Evolutionary conservation across 805 yeast genomes (phyloP), one percentile per base, ranked within the genome.

Genomic region (Dipodascus geniculatus): DNA sequence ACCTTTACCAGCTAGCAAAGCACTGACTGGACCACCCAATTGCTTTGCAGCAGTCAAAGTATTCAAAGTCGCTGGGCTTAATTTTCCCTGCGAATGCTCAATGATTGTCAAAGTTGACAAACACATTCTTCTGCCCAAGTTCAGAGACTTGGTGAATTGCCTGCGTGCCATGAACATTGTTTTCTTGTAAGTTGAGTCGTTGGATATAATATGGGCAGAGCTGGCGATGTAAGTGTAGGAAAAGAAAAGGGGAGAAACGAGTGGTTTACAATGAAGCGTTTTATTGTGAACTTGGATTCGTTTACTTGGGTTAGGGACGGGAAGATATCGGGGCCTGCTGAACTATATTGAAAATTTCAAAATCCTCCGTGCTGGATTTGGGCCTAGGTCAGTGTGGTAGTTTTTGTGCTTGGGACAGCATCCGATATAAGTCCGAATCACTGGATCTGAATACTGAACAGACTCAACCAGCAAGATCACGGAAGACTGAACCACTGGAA

Each of bases 31-130:
- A 62, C 82, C 78, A 48, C 90, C 70, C 49, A 73, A 57, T 61
- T 81, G 76, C 52, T 70, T 68, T 19, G 98, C 96, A 11, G 98
- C 98, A 11, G 80, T 72, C 35, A 90, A 65, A 1, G 90, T 75
- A 20, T 87, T 80, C 56, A 87, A 74, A 3, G 95, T 79, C 2
- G 86, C 79, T 11, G 93, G 79, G 1, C 85, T 69, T 52, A 87
- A 69, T 28, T 72, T 67, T 16, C 79, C 74, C 19, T 78, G 79
- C 2, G 74, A 68, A 51, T 69, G 66, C 70, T 90, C 97, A 38
- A 89, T 70, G 57, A 86, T 80, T 1, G 95, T 85, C 63, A 90
- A 74, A 1, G 96, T 88, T 4, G 44, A 38, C 35, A 28, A 28
- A n/a, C n/a, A n/a, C 20, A 38, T 14, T 38, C 19, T 67, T 72